These are phyloP conservation scores for Aspergillus unguis DNA, from an alignment of 2,329 filamentous ascomycete genomes.

Conservation along the genomic window DNA sequence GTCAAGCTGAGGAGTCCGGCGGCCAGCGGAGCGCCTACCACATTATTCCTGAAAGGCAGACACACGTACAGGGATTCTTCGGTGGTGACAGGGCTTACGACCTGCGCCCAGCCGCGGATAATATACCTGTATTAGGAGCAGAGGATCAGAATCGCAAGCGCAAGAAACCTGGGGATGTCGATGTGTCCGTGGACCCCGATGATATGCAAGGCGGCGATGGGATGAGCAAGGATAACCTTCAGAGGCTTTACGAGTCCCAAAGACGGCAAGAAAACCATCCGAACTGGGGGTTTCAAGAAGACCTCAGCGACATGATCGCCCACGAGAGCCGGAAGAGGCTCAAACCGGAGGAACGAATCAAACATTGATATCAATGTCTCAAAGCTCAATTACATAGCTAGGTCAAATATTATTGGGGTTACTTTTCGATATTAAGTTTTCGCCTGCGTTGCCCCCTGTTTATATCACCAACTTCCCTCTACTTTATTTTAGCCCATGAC, in stretches of 20 bases:
- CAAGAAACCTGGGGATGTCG: constrained; percentile 95
- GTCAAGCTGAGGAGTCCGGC: constrained; percentile 78
- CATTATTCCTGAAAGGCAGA: constrained; percentile 82
- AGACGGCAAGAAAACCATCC: constrained; percentile 64
- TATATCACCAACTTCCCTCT: too few relatives aligned
- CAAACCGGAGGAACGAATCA: constrained; percentile 68
- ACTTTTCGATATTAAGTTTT: too few relatives aligned
- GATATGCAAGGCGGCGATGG: constrained; percentile 70
- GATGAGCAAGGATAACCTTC: constrained; percentile 79
- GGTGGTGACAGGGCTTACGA: constrained; percentile 93
- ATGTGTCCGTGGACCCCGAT: constrained; percentile 87
- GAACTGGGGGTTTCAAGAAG: constrained; percentile 78
- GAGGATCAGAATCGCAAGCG: constrained; percentile 76
- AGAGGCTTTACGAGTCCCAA: constrained; percentile 72
- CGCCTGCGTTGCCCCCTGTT: too few relatives aligned
- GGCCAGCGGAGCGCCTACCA: constrained; percentile 79
- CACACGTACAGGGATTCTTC: constrained; percentile 88
- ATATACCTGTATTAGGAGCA: constrained; percentile 71
- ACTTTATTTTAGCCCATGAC: too few relatives aligned
- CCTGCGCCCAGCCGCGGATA: constrained; percentile 60
- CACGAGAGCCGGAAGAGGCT: constrained; percentile 86
- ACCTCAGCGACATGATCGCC: constrained; percentile 93
- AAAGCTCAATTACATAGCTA: too few relatives aligned
- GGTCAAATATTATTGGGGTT: neutral
- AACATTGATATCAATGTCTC: constrained; percentile 1